Percentiles rank a stretch among this genome's conserved stretches.
These are phyloP conservation scores for Mycena olivaceomarginata DNA, from an alignment of 768 basidiomycete species.

Conservation along the genomic window DNA sequence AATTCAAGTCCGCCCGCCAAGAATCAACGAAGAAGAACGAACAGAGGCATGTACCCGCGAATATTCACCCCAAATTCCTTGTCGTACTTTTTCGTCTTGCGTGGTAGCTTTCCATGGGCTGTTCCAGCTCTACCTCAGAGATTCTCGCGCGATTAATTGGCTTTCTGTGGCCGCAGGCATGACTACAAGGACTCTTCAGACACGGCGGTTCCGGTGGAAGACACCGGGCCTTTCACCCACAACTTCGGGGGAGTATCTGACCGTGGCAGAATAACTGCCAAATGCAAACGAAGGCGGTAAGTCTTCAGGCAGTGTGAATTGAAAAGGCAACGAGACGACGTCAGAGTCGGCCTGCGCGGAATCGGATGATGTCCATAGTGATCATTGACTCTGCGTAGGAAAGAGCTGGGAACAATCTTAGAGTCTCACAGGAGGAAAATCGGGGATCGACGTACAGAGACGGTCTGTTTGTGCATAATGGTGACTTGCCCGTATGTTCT, in stretches of 20 bases:
- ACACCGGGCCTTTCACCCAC: slow-evolving; percentile 18
- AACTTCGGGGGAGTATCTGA: slow-evolving; percentile 29
- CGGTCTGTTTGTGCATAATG: neutral
- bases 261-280: neutral
- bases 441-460: neutral
- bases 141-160: slow-evolving; percentile 22
- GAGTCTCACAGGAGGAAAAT: neutral
- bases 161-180: slow-evolving; percentile 18
- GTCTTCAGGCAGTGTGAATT: slow-evolving; percentile 22
- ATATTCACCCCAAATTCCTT: slow-evolving; percentile 33
- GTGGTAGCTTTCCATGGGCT: slow-evolving; percentile 12
- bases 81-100: slow-evolving; percentile 9
- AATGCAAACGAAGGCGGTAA: slow-evolving; percentile 32
- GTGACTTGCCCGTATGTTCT: neutral
- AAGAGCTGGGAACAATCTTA: neutral
- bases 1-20: neutral
- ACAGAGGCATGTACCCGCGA: neutral
- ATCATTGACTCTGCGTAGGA: neutral
- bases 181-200: slow-evolving; percentile 23
- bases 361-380: neutral
- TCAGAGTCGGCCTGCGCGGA: neutral
- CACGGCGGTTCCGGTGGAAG: slow-evolving; percentile 17
- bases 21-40: neutral
- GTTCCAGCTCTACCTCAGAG: slow-evolving; percentile 25
- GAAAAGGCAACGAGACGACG: slow-evolving; percentile 23